Conservation (phyloP, 139 green algal genomes). For the Spirogloea muscicola region DNA sequence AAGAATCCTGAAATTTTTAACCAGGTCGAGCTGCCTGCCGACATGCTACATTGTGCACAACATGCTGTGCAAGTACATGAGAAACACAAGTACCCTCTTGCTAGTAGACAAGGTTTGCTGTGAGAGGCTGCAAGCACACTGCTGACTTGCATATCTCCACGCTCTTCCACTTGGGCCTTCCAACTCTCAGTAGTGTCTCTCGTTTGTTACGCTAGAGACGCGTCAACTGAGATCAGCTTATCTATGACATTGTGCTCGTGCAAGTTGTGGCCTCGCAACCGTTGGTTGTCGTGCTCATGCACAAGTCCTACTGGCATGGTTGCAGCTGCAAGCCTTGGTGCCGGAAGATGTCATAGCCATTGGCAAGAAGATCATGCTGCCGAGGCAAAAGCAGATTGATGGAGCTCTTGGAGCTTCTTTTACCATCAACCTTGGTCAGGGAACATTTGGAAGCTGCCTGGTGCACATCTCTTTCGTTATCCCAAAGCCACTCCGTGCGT, state of each 20-base stretch:
- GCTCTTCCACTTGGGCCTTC: not conserved
- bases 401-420: constrained; percentile 28
- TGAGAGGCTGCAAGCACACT: no score
- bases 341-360: not conserved
- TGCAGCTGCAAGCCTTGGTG: constrained; percentile 17
- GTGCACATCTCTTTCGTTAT: not conserved
- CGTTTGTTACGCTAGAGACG: no score
- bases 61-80: no score
- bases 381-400: constrained; percentile 1
- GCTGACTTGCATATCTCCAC: no score
- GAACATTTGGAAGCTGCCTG: not conserved
- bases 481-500: not conserved
- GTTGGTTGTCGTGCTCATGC: not conserved
- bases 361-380: constrained; percentile 1
- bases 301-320: not conserved
- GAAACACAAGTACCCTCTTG: not conserved
- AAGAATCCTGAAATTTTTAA: constrained; percentile 56
- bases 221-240: no score
- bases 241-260: no score
- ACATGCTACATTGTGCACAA: not conserved
- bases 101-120: not conserved
- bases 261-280: no score
- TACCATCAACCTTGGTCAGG: constrained; percentile 46
- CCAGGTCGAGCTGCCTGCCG: constrained; percentile 43
- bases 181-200: not conserved